Evolutionary conservation across 371 early-diverging fungal species (phyloP).

Genomic region (Phascolomyces articulosus): DNA sequence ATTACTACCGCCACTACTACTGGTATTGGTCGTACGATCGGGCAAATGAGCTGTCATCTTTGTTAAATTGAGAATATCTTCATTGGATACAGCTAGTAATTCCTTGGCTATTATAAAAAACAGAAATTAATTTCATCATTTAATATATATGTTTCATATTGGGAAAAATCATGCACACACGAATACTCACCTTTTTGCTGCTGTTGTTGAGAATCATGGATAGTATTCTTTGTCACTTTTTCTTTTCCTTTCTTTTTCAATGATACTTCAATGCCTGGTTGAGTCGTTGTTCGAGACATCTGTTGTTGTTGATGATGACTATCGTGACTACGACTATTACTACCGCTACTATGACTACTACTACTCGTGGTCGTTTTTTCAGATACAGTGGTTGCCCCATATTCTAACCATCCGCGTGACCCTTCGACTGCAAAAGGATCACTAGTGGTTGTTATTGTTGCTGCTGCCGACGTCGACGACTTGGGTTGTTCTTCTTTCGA

Average conservation of each 20-base stretch:
- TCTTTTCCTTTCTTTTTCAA: too few species aligned
- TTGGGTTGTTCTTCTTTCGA: not conserved
- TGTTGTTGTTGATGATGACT: too few species aligned
- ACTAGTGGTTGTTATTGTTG: not conserved
- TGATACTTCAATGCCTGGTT: too few species aligned
- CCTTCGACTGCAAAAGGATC: conserved; percentile 12
- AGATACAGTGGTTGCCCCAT: conserved; percentile 3
- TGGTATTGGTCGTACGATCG: conserved; percentile 6
- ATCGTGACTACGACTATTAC: not conserved
- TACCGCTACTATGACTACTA: not conserved
- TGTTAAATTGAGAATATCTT: conserved; percentile 44
- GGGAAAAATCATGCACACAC: too few species aligned
- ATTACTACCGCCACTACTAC: not conserved
- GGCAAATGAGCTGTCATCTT: conserved; percentile 32
- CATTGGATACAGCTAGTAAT: conserved; percentile 42
- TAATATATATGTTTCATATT: too few species aligned
- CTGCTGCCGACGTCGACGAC: not conserved
- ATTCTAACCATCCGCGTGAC: conserved; percentile 24
- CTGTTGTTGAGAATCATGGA: too few species aligned
- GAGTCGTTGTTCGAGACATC: too few species aligned
- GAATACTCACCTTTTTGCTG: too few species aligned
- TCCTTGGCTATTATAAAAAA: conserved; percentile 24
- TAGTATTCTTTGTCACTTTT: too few species aligned
- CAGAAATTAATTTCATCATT: too few species aligned
- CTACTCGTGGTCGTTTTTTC: not conserved